phyloP scores from a whole-genome alignment of 2,329 filamentous ascomycete species.

The Scytalidium lignicola region DNA sequence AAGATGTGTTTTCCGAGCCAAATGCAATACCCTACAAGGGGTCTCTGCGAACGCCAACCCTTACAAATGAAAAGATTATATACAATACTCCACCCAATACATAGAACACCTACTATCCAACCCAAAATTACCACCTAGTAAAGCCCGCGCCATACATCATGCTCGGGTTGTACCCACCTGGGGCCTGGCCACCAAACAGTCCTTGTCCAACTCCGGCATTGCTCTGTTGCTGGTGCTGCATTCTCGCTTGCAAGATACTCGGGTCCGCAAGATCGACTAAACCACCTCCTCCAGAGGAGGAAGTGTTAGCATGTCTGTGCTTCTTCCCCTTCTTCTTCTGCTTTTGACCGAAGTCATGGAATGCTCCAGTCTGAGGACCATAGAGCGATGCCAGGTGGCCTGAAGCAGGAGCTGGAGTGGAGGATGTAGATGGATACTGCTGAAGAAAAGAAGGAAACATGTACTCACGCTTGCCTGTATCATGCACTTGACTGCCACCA shows the following conservation, averaged over 20 bases:
- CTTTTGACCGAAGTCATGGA: slow-evolving; percentile 90
- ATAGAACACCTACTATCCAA: slow-evolving; percentile 18
- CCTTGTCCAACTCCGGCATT: slow-evolving; percentile 82
- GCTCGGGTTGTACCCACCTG: slow-evolving; percentile 91
- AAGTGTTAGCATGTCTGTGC: slow-evolving; percentile 99
- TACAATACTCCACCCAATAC: slow-evolving; percentile 17
- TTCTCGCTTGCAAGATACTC: slow-evolving; percentile 97
- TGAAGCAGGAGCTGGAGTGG: slow-evolving; percentile 82
- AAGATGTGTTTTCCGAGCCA: slow-evolving; percentile 30
- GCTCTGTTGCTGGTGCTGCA: slow-evolving; percentile 82
- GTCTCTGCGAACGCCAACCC: slow-evolving; percentile 24
- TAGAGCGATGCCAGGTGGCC: slow-evolving; percentile 89
- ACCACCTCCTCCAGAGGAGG: slow-evolving; percentile 98
- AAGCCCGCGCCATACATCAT: slow-evolving; percentile 78
- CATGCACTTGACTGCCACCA: slow-evolving; percentile 67
- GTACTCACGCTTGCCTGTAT: slow-evolving; percentile 97
- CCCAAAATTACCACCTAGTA: slow-evolving; percentile 57
- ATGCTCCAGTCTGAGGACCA: slow-evolving; percentile 76
- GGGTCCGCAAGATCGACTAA: slow-evolving; percentile 99
- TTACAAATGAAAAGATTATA: slow-evolving; percentile 27
- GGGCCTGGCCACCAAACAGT: slow-evolving; percentile 78
- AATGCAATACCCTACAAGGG: slow-evolving; percentile 25
- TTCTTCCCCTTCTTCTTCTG: slow-evolving; percentile 99
- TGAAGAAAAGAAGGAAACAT: slow-evolving; percentile 89
- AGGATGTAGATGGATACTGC: slow-evolving; percentile 76